Conservation (phyloP, 768 basidiomycete genomes). For the Leucocoprinus leucothites region DNA sequence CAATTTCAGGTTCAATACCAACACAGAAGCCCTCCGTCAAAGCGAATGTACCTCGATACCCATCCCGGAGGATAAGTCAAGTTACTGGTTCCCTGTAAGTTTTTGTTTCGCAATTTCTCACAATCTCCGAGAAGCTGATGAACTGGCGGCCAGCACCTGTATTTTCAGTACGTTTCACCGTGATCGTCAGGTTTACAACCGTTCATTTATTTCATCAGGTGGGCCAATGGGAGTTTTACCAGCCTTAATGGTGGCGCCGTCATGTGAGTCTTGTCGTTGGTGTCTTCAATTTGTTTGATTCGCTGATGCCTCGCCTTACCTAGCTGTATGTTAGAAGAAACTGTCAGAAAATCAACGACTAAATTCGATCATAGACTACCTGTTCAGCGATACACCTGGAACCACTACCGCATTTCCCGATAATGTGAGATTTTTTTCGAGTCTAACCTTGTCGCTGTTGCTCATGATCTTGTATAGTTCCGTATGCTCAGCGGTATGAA, state of each 20-base stretch:
- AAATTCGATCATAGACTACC: constrained; percentile 35
- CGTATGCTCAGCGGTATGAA: constrained; percentile 48
- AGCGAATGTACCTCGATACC: constrained; percentile 53
- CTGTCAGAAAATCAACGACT: not conserved
- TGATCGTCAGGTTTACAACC: not conserved
- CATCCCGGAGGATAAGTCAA: constrained; percentile 51
- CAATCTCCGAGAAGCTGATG: constrained; percentile 5
- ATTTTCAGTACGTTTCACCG: constrained; percentile 41
- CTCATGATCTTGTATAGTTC: constrained; percentile 31
- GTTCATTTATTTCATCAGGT: constrained; percentile 23
- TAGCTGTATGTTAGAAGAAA: constrained; percentile 26
- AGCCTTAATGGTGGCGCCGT: constrained; percentile 41
- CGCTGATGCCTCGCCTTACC: constrained; percentile 3
- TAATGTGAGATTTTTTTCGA: constrained; percentile 33
- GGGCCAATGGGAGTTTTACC: constrained; percentile 45
- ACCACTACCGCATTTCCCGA: constrained; percentile 52
- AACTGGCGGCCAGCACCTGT: constrained; percentile 34
- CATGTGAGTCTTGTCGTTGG: constrained; percentile 29
- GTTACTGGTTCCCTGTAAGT: constrained; percentile 51
- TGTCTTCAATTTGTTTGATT: constrained; percentile 1
- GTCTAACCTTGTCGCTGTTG: constrained; percentile 9
- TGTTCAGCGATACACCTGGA: constrained; percentile 43
- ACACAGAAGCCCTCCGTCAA: constrained; percentile 37
- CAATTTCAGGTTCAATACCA: constrained; percentile 42
- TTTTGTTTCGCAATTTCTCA: not conserved